Evolutionary conservation across 78 protist species (phyloP), one percentile per base, ranked within the genome.

Genomic region (Tieghemostelium lacteum): DNA sequence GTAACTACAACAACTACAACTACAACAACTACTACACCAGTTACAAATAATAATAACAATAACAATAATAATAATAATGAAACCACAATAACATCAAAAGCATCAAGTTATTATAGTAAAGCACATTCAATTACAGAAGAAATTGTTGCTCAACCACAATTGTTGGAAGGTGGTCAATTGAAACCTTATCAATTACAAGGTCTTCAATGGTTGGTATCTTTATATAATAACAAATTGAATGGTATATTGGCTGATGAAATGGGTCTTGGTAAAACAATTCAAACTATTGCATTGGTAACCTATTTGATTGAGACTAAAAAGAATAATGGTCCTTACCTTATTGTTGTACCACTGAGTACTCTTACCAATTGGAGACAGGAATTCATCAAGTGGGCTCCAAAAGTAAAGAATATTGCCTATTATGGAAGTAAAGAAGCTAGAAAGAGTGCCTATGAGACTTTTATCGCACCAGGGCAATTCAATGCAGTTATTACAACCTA

Each of bases 321-420:
- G 26, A 74, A 77, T 58, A 36, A 33, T 29, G 99, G 99, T 7
- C 99, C 99, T 10, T 98, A 74, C 36, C 93, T 99, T 22, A 70
- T 99, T 33, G 91, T 98, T 0, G 99, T 95, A 16, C 99, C 99
- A 8, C 93, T 99, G 28, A 89, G 98, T 2, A 98, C 99, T 17
- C 17, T 99, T 0, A 67, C 93, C 39, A 93, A 97, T 85, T 45
- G 52, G 52, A 10, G 52, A 45, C 75, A 87, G 37, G 99, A 98
- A 75, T 73, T 97, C 39, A 31, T 45, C 1, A 78, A 64, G n/a
- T 97, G 98, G 98, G 96, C 95, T 45, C 98, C 98, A 19, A 12
- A 61, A 12, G 31, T 97, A 2, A 28, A 17, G 24, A 45, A 62
- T 42, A 20, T 95, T 3, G 45, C 69, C 37, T 97, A 97, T 88